Evolutionary conservation across 352 stramenopile genomes (phyloP), one percentile per base, ranked within the genome.

Genomic region (Peronospora farinosa): DNA sequence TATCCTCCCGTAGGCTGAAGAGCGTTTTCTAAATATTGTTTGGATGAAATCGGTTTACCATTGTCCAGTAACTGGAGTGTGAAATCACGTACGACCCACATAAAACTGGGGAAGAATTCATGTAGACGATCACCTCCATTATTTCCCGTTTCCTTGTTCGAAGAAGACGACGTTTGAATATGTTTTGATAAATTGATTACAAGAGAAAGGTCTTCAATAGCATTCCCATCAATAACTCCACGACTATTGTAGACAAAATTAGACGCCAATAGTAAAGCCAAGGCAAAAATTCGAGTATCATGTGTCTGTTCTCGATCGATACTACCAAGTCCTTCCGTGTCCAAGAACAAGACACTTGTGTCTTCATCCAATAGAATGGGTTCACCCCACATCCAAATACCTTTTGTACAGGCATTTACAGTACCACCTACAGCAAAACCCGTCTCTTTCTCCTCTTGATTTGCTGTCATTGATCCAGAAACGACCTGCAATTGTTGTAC

Each of bases 231-330:
- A 50, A 96, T 96, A 0, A 93, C 83, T 13, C 87, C 87, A 17
- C 80, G 80, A 41, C 74, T 92, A 66, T 96, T 96, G 79, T 96
- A 96, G 44, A 96, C 78, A 45, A 96, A 95, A 39, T 77, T 83
- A 21, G 84, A 91, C 16, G 75, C 72, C 37, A 96, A 64, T 15
- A 96, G 63, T 60, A 96, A 54, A 25, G 84, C 84, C 6, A 96
- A 63, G 25, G 86, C 80, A 57, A 96, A 96, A 60, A 96, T 91
- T 47, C 84, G 80, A 51, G 82, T 90, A 67, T 96, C 87, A 47
- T 96, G 78, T 12, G 82, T 95, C 64, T 96, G 78, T 47, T 81
- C 69, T 47, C 84, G 81, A 39, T 95, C 78, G 8, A 82, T 65
- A 0, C 78, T 92, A 13, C 86, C 87, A 0, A 96, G 67, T 3